Evolutionary conservation across 805 yeast species (phyloP), one percentile per base, ranked within the genome.

Genomic region (Kluyveromyces siamensis): DNA sequence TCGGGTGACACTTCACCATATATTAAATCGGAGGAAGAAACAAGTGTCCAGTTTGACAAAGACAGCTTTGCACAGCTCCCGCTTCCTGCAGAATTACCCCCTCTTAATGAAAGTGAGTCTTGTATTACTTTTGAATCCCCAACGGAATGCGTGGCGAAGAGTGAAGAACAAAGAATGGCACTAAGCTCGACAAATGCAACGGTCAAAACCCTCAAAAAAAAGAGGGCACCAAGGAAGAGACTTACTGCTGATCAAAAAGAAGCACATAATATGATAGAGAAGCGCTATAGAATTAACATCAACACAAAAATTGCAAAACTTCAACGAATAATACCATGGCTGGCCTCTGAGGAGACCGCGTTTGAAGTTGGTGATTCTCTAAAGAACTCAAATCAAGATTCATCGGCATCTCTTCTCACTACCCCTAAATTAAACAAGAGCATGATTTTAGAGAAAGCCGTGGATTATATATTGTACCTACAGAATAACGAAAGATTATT

Each of bases 261-360:
- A 56, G 87, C 87, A 0, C 90, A 83, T 60, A 83, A 83, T 67
- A 79, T 78, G 63, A 81, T 83, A 52, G 89, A 83, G 59, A 80
- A 83, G 60, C 75, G 82, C 50, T 83, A 83, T 63, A 70, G 88
- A 61, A 81, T 81, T 51, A 83, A 83, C 62, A 81, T 83, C 62
- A 83, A 83, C 60, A 78, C 84, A 11, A 83, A 81, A 61, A 83
- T 83, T 48, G 84, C 84, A 4, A 80, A 80, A 30, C 65, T 83
- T 47, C 86, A 81, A 59, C 76, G 75, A 56, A 71, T 83, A 21
- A 82, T 83, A 36, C 89, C 89, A 11, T 77, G 83, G 79, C 77
- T 81, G 47, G 76, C 82, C 2, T 65, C 71, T 45, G 85, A 80
- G 51, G 76, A 76, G 53, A 77, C 83, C 2, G 84, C 84, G 0